Percentiles rank a stretch among this genome's conserved stretches.
phyloP scores from a whole-genome alignment of 2,329 filamentous ascomycete genomes.

The Diaporthe sp. region DNA sequence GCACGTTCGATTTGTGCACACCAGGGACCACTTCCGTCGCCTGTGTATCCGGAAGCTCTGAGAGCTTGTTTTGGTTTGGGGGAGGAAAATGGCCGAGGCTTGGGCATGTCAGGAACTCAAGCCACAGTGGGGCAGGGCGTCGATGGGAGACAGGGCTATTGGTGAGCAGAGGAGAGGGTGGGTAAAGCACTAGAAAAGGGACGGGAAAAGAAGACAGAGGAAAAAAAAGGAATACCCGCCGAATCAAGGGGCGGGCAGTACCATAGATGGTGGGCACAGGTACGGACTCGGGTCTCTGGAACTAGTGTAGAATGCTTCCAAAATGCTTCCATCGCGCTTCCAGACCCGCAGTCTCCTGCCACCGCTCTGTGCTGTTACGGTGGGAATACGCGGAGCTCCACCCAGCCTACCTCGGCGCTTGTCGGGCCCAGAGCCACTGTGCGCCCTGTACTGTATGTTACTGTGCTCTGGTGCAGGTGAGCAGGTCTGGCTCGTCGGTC shows the following conservation, averaged over 20 bases:
- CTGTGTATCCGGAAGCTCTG: constrained; percentile 9
- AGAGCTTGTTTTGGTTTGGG: constrained; percentile 21
- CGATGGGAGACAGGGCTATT: neutral
- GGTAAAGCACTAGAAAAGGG: neutral
- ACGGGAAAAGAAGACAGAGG: neutral
- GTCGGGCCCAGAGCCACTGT: neutral
- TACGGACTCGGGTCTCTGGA: neutral
- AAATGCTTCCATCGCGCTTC: constrained; percentile 29
- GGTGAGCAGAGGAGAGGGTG: neutral
- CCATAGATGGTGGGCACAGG: neutral
- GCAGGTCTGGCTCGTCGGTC: constrained; percentile 2
- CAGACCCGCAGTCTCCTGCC: constrained; percentile 1
- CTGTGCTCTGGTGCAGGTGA: neutral
- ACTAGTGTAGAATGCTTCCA: constrained; percentile 13
- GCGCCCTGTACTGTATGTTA: neutral
- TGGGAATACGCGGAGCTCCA: constrained; percentile 22
- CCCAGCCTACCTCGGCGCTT: neutral
- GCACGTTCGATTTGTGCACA: neutral
- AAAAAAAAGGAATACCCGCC: constrained; percentile 1
- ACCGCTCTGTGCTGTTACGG: constrained; percentile 2
- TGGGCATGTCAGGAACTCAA: constrained; percentile 27
- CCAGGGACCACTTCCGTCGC: neutral
- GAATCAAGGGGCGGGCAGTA: constrained; percentile 20
- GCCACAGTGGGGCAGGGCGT: constrained; percentile 21
- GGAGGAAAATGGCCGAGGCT: constrained; percentile 23